Conservation (phyloP, 345 rosid genomes). For the Aquilaria malaccensis region DNA sequence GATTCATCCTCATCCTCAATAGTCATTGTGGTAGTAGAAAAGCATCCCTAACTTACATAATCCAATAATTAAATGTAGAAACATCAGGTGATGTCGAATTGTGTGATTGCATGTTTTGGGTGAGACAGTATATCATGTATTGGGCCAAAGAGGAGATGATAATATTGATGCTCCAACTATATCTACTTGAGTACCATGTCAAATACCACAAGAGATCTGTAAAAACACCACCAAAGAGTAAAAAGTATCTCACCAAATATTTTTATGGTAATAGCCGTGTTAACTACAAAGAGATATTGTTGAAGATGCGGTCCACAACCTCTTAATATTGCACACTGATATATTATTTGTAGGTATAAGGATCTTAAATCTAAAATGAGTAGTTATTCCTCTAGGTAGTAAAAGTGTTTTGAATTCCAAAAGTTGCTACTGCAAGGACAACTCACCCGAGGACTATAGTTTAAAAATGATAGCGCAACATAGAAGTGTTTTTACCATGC, state of each 20-base stretch:
- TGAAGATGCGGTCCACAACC: not conserved
- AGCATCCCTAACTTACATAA: not conserved
- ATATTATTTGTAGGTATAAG: too few relatives aligned
- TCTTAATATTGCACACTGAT: not conserved
- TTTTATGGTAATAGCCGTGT: too few relatives aligned
- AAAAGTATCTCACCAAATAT: too few relatives aligned
- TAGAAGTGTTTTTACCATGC: too few relatives aligned
- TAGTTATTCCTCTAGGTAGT: not conserved
- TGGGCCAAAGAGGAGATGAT: not conserved
- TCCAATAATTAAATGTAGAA: not conserved
- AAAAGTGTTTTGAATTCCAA: not conserved
- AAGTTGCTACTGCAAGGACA: not conserved
- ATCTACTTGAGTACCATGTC: too few relatives aligned
- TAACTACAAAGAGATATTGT: not conserved
- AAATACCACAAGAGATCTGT: too few relatives aligned
- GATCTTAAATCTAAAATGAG: not conserved
- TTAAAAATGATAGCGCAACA: too few relatives aligned
- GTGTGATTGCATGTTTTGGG: not conserved
- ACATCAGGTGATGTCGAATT: not conserved
- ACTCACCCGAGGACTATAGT: not conserved
- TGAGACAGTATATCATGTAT: not conserved
- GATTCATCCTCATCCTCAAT: not conserved
- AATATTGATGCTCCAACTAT: too few relatives aligned
- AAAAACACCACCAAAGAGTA: too few relatives aligned
- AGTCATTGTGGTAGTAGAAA: not conserved